phyloP scores from a whole-genome alignment of 2,329 filamentous ascomycete species.

The Didymellaceae sp. region DNA sequence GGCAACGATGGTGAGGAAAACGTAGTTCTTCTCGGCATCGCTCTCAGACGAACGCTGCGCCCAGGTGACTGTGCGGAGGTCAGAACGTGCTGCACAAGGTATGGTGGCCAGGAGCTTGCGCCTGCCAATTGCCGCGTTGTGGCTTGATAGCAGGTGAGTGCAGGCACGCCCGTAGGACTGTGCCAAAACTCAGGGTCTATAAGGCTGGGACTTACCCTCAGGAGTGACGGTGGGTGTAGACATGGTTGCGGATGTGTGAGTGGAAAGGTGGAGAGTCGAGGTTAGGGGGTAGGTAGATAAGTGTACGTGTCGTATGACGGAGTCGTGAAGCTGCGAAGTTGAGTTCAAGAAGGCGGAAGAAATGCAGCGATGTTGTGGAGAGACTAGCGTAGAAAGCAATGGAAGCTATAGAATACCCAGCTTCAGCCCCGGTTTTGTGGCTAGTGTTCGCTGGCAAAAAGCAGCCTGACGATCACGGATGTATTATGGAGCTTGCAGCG shows the following conservation, averaged over 20 bases:
- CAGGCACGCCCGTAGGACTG: not conserved
- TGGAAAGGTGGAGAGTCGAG: conserved; percentile 2
- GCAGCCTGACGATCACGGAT: conserved; percentile 7
- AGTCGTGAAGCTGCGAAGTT: conserved; percentile 28
- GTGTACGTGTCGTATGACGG: conserved; percentile 21
- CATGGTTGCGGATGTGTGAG: conserved; percentile 26
- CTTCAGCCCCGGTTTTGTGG: conserved; percentile 28
- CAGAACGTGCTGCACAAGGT: conserved; percentile 17
- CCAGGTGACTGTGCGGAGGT: conserved; percentile 77
- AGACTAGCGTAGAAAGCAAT: conserved; percentile 50
- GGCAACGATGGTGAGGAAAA: conserved; percentile 91
- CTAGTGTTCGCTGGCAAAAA: conserved; percentile 20
- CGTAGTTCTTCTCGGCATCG: conserved; percentile 87
- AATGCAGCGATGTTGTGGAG: conserved; percentile 41
- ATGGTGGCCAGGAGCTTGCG: not conserved
- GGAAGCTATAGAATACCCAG: conserved; percentile 44
- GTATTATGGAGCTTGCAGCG: conserved; percentile 1
- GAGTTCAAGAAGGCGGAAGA: conserved; percentile 42
- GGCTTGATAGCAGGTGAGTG: conserved; percentile 5
- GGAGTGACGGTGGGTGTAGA: conserved; percentile 41
- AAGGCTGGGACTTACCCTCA: conserved; percentile 50
- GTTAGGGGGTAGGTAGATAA: not conserved
- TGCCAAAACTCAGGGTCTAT: conserved; percentile 12
- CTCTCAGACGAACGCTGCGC: conserved; percentile 88
- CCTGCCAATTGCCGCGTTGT: conserved; percentile 2